Base-by-base conservation (phyloP, 1,284 basidiomycete species). In the Schizophyllum commune region DNA sequence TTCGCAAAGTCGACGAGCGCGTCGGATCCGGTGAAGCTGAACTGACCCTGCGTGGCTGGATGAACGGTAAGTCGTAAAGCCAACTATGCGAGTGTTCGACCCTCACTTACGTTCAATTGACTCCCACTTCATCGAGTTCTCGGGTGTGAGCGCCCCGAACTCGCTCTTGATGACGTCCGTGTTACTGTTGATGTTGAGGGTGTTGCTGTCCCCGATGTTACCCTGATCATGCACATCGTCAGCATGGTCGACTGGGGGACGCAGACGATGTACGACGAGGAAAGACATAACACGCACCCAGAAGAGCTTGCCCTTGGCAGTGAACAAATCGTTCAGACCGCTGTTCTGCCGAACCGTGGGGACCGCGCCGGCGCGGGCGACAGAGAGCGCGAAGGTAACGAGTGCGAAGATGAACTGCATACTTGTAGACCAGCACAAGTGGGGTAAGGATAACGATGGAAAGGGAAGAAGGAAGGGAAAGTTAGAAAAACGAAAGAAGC, bases 1-100 rank as follows among this genome's bases (percentile, higher is more conserved):
- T 71, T 70, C 20, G 80, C 80, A 70, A 76, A 80, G 1, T 39
- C 55, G 8, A 60, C 59, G n/a, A 60, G 59, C 1, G 59, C 59
- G 21, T 60, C 59, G n/a, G 59, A 32, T 17, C 57, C 57, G 0
- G 55, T 57, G 55, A 60, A 60, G n/a, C 47, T 57, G 47, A 60
- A 60, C 13, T 17, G 9, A 3, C 39, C 39, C 17, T 47, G 39
- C 39, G 39, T 47, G 13, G 39, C 39, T 39, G 13, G 34, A 39
- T 13, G 34, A 39, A 39, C 7, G 34, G 7, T 39, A 6, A 7
- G 34, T 39, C 34, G 13, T 6, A 7, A 39, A 39, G 34, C 34
- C 34, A 39, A 13, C 34, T n/a, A n/a, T n/a, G n/a, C n/a, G n/a
- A n/a, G n/a, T n/a, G n/a, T n/a, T n/a, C n/a, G n/a, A n/a, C n/a